Conservation (phyloP, 1,139 yeast genomes). For the Suhomyces kunorum region DNA sequence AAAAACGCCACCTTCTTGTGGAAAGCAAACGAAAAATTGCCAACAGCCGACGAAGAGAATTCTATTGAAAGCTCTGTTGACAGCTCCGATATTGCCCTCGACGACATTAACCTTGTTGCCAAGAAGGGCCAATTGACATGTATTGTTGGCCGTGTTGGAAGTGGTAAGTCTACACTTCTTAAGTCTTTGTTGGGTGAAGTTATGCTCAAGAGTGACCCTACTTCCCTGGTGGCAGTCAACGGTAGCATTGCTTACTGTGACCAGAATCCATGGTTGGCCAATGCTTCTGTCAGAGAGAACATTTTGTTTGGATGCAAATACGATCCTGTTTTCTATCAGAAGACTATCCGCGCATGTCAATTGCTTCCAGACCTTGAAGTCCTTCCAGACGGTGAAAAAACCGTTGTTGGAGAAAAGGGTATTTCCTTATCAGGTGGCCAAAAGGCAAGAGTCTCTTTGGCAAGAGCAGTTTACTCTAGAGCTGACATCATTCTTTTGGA, state of each 20-base stretch:
- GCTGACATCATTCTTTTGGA: constrained; percentile 27
- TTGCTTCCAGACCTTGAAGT: constrained; percentile 23
- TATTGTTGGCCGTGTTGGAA: constrained; percentile 32
- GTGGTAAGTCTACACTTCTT: constrained; percentile 32
- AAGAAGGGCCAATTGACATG: constrained; percentile 29
- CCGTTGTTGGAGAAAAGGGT: constrained; percentile 31
- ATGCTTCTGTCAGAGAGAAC: constrained; percentile 25
- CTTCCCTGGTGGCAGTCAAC: constrained; percentile 16
- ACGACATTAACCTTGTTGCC: constrained; percentile 24
- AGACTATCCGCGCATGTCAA: constrained; percentile 25
- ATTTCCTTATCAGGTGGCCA: constrained; percentile 31
- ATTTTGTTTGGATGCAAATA: constrained; percentile 26
- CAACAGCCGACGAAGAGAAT: constrained; percentile 16
- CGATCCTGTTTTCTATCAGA: constrained; percentile 21
- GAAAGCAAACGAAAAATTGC: constrained; percentile 11
- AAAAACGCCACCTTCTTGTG: constrained; percentile 19
- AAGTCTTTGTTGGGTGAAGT: constrained; percentile 29
- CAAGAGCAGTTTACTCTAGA: constrained; percentile 28
- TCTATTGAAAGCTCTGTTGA: constrained; percentile 3
- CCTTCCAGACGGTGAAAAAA: constrained; percentile 28
- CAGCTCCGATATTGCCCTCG: constrained; percentile 19
- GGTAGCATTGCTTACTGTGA: constrained; percentile 31
- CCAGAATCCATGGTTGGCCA: constrained; percentile 27
- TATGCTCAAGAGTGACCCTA: constrained; percentile 13
- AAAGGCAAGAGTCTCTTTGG: constrained; percentile 29